Base-by-base conservation (phyloP, 2,329 filamentous ascomycete species). In the Aspergillus novoparasiticus region DNA sequence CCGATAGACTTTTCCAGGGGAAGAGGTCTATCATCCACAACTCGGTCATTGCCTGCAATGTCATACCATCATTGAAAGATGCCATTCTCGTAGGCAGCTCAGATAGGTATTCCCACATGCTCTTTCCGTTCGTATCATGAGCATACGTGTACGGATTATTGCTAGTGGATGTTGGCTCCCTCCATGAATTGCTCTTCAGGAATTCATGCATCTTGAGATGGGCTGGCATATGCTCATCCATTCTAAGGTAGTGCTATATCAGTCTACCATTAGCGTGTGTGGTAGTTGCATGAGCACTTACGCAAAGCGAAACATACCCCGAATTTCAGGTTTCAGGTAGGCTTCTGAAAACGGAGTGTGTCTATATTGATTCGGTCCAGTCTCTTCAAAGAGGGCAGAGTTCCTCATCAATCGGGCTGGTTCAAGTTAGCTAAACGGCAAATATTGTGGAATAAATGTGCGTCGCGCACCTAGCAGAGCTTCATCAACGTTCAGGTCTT, bases 191-290 rank as follows among this genome's bases (percentile, higher is more conserved):
- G n/a, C 11, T 21, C 10, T 46, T 21, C 11, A 46, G 11, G n/a
- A 21, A 46, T 14, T 46, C 43, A 23, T 46, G 43, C 43, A 46
- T 14, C 21, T 46, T 46, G 1, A 46, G 21, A 46, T 46, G 43
- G 0, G 43, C 43, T n/a, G 21, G 21, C 43, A 46, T 46, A 46
- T 46, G 43, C 10, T 46, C 43, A n/a, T 46, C 43, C 43, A 46
- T 46, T 26, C 43, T 46, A 46, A 12, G 1, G 34, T 36, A 10
- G 3, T 23, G n/a, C 19, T 12, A 46, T 46, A 4, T 46, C 43
- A 23, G 19, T 1, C 0, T 12, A 46, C 4, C 3, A 21, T 12
- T 0, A 46, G 3, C 19, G 1, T 5, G 1, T 5, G 3, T 26
- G 1, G 10, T 12, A 23, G 10, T 10, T 6, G 6, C 6, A 12